Conservation (phyloP, 352 stramenopile species). For the Phytopythium kandeliae region DNA sequence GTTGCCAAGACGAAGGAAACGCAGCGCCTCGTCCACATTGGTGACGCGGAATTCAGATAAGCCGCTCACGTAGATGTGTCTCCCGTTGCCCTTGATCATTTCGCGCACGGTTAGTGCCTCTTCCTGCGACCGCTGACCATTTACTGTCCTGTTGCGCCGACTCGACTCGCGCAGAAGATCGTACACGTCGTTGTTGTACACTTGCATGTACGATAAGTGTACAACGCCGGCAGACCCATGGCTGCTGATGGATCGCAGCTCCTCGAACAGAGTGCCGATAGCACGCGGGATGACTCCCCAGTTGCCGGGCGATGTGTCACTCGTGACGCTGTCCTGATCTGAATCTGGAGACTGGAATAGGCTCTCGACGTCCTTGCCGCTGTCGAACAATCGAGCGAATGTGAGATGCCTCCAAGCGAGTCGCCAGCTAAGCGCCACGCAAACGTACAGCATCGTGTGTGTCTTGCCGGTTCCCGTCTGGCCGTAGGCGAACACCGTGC, state of each 20-base stretch:
- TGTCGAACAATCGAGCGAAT: constrained; percentile 8
- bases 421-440: not conserved
- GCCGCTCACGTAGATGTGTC: constrained; percentile 88
- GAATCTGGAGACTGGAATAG: constrained; percentile 1
- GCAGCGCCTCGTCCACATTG: constrained; percentile 68
- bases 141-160: constrained; percentile 35
- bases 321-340: constrained; percentile 5
- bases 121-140: constrained; percentile 33
- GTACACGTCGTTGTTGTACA: constrained; percentile 87
- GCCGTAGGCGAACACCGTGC: constrained; percentile 93
- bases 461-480: constrained; percentile 95
- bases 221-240: constrained; percentile 61
- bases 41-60: constrained; percentile 87
- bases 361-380: constrained; percentile 53
- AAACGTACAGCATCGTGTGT: constrained; percentile 86
- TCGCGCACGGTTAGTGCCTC: constrained; percentile 40
- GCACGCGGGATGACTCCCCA: constrained; percentile 85
- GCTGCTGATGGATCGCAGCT: constrained; percentile 40
- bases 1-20: constrained; percentile 71
- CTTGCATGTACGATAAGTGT: constrained; percentile 89
- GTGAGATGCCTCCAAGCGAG: too few relatives aligned
- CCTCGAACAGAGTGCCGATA: constrained; percentile 80
- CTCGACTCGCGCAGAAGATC: constrained; percentile 49
- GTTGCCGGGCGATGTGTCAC: constrained; percentile 12
- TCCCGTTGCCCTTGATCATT: constrained; percentile 72